phyloP scores from a whole-genome alignment of 179 eudicot genomes.

The Corrigiola litoralis region DNA sequence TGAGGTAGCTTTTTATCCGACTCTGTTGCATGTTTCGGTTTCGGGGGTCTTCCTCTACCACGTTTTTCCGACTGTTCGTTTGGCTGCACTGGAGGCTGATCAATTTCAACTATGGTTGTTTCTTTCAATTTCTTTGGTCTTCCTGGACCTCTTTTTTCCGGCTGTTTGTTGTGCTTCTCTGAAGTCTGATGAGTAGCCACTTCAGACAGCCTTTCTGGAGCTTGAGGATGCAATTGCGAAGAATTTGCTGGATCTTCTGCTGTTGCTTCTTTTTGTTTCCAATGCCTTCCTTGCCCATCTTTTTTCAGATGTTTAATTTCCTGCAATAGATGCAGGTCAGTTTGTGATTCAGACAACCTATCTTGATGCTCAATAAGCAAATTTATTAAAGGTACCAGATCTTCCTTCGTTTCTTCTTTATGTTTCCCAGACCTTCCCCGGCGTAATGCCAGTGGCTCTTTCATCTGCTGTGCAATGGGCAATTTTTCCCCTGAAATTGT shows the following conservation, averaged over 20 bases:
- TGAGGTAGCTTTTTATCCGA: not conserved
- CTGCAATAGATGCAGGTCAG: not conserved
- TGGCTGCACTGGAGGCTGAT: not conserved
- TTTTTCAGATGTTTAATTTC: constrained; percentile 1
- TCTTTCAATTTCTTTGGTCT: constrained; percentile 10
- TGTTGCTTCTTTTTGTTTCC: not conserved
- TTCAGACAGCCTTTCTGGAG: not conserved
- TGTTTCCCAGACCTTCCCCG: constrained; percentile 9
- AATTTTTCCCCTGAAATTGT: not conserved
- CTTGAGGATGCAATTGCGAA: not conserved
- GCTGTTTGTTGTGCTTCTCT: not conserved
- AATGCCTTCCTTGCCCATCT: constrained; percentile 18
- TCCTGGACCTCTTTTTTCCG: constrained; percentile 3
- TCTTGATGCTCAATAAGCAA: not conserved
- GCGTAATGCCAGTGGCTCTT: not conserved
- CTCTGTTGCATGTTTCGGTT: not conserved
- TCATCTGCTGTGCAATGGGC: not conserved
- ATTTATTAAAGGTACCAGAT: not conserved
- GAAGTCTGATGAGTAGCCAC: not conserved
- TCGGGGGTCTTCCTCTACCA: constrained; percentile 13
- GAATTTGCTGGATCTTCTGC: not conserved
- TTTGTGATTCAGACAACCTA: not conserved
- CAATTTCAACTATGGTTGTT: no score
- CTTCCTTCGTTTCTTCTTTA: constrained; percentile 2
- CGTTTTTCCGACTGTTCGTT: not conserved